Base-by-base conservation (phyloP, 805 yeast species). In the Myxozyma monticola region DNA sequence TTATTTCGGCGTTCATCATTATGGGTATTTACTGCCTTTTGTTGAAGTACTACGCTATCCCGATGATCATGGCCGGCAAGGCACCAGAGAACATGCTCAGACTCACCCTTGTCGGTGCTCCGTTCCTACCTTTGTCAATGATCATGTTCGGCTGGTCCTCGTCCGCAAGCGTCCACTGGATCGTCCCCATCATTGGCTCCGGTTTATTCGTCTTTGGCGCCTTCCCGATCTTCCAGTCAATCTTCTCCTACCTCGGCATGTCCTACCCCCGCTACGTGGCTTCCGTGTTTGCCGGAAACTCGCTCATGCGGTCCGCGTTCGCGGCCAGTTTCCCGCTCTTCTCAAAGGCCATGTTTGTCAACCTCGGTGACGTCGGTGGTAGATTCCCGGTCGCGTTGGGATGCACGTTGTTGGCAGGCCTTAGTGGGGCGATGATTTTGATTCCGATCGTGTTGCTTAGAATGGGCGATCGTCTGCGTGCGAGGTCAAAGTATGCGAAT, bases 321-420 rank as follows among this genome's bases (percentile, higher is more conserved):
- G 85, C 83, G 1, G 78, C 80, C 54, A 77, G 75, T 1, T 81
- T 81, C 71, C 85, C 86, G 35, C 70, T 85, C 44, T 83, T 85
- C 65, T 84, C 85, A 4, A 62, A 71, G 34, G 77, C 78, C 30
- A 74, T 85, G 78, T 85, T 76, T 63, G 67, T 71, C 46, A 75
- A 58, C 5, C 54, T 68, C 30, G 64, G 63, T 76, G n/a, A n/a
- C n/a, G n/a, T n/a, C n/a, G 78, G 36, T 57, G 28, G 33, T 21
- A 66, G 1, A 34, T 81, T 69, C 60, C 84, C 85, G 1, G 79
- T 77, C 14, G 84, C 72, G 2, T 81, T 84, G 84, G 85, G 84
- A 1, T 68, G 76, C 2, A 70, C 77, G 4, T 51, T 79, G 10
- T 61, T 78, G 36, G 83, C 77, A 0, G 76, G 76, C 54, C 59